Base-by-base conservation (phyloP, 1,139 yeast genomes). In the Candida buenavistaensis region DNA sequence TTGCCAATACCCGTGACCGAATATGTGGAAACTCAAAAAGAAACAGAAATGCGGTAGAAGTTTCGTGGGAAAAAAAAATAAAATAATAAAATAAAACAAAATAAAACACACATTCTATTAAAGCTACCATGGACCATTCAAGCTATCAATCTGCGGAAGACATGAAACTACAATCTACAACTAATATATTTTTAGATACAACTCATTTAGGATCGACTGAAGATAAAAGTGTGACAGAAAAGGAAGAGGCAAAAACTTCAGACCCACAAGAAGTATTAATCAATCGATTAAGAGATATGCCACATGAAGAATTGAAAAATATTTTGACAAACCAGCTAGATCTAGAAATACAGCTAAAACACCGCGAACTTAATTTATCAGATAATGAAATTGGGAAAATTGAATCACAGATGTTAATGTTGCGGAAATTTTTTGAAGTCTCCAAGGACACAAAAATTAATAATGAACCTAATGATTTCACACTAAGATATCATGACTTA, bases 301-400 rank as follows among this genome's bases (percentile, higher is more conserved):
- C 75, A 0, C 44, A 59, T n/a, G 64, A 62, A 7, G 58, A 65
- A 37, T 55, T 70, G 24, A 60, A 64, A 39, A 65, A 62, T 22
- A 63, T 69, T 14, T 54, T 69, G 21, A 68, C 65, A 40, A 67
- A 68, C 39, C 81, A 79, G 53, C 68, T 85, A 21, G 87, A 84
- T 53, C 57, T 83, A 37, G 94, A 85, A 54, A 80, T 84, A 11
- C 57, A 85, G 31, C 63, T 84, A 43, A 83, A 82, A 44, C 89
- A 83, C 55, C 73, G 80, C 38, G 90, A 85, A 54, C 62, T 80
- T 33, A 64, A 69, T 16, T 56, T 72, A 28, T 71, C 83, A 4
- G 78, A 80, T 41, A 74, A 72, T 40, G 90, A 84, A 50, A 71
- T 82, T 8, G 75, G 78, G 20, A 79, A 79, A 47, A 78, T 82